Evolutionary conservation across 1,284 basidiomycete genomes (phyloP).

Genomic region (Trichosporon asahii): DNA sequence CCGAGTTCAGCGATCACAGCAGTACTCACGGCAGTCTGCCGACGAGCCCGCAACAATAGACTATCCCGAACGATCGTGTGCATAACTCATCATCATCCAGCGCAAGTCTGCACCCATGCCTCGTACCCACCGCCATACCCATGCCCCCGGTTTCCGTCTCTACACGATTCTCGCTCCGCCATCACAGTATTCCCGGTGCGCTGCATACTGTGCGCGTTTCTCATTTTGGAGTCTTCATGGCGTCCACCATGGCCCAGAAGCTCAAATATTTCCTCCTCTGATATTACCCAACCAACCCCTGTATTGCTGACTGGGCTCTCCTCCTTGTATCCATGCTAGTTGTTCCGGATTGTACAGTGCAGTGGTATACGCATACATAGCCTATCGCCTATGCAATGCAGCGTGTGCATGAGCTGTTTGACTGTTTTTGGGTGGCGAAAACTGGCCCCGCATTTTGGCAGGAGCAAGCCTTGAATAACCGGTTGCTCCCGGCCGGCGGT

Average conservation of each 20-base stretch:
- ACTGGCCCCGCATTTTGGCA: background rate
- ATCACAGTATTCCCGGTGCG: background rate
- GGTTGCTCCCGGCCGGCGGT: background rate
- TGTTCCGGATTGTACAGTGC: constrained; percentile 1
- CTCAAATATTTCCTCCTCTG: background rate
- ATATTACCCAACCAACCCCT: background rate
- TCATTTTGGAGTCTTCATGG: background rate
- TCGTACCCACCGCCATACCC: no score
- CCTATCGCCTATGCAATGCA: constrained; percentile 5
- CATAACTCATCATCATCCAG: background rate
- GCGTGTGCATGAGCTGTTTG: background rate
- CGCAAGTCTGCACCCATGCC: no score
- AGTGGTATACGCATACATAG: constrained; percentile 3
- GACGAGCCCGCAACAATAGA: background rate
- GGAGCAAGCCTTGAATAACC: background rate
- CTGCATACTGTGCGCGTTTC: background rate
- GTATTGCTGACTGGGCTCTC: constrained; percentile 3
- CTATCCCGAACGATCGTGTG: background rate
- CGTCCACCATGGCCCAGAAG: background rate
- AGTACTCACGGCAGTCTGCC: background rate
- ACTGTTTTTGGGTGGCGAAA: background rate
- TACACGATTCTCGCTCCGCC: background rate
- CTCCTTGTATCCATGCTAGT: constrained; percentile 4
- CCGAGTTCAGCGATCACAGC: constrained; percentile 1
- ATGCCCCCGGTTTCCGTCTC: background rate